Percentiles rank a stretch among this genome's conserved stretches.
Evolutionary conservation across 768 basidiomycete species (phyloP).

Genomic region (Boletus insuetus): DNA sequence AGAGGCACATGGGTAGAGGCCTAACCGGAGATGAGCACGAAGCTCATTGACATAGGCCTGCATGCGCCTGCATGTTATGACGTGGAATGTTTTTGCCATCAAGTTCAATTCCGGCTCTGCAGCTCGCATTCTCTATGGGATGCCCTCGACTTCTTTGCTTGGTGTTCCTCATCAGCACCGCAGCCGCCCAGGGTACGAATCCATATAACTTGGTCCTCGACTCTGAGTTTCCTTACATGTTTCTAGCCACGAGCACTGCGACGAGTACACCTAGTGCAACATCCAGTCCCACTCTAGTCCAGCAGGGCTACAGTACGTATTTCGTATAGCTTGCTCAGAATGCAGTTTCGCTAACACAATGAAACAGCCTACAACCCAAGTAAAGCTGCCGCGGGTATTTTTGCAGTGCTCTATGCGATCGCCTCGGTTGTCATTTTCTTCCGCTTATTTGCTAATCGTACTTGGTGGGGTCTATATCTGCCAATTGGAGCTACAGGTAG

Average conservation of each 20-base stretch:
- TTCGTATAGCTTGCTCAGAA: neutral
- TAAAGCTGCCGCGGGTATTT: conserved; percentile 20
- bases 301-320: conserved; percentile 1
- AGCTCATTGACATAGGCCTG: too few relatives aligned
- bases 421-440: conserved; percentile 10
- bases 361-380: conserved; percentile 25
- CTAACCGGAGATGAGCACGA: too few relatives aligned
- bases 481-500: conserved; percentile 29
- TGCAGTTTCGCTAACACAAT: neutral
- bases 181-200: conserved; percentile 6
- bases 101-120: neutral
- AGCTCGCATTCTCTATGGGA: neutral
- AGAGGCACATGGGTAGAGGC: too few relatives aligned
- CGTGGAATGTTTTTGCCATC: too few relatives aligned
- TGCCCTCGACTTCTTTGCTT: neutral
- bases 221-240: neutral
- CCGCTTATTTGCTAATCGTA: conserved; percentile 18
- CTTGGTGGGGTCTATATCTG: conserved; percentile 34
- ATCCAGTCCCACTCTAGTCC: conserved; percentile 6
- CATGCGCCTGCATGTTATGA: too few relatives aligned
- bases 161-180: neutral
- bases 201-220: neutral
- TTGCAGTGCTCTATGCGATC: conserved; percentile 21
- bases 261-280: conserved; percentile 1
- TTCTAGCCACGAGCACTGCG: conserved; percentile 3